Base-by-base conservation (phyloP, 2,329 filamentous ascomycete genomes). In the Acrocalymma vagum region DNA sequence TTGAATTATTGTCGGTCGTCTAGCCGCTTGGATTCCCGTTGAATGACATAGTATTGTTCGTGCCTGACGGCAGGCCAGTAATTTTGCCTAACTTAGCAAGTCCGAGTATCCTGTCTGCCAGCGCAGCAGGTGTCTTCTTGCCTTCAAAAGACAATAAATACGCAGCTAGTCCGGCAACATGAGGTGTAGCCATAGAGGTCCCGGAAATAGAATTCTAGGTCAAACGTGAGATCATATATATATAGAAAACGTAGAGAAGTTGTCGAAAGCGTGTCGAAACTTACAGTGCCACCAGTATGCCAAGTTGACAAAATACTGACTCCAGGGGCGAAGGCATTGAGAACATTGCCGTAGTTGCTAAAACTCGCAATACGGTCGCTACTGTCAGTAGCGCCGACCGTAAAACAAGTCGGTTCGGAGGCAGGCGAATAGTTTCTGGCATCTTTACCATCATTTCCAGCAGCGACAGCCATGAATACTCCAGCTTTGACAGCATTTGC, bases 131-230 rank as follows among this genome's bases (percentile, higher is more conserved):
- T n/a, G 69, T 71, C 32, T 45, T 64, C 43, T 72, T 62, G 27
- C 69, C 70, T 50, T 79, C 72, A 24, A 80, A 67, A 13, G 62
- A 63, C 72, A 88, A 83, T 32, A 89, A 72, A 70, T 88, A 89
- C 32, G 85, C 85, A 25, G 79, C 84, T n/a, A 89, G 77, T 51
- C 86, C 86, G 35, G 83, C 79, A 45, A 89, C 77, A 64, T 89
- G 86, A 11, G 86, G 86, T 24, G 80, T 79, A 34, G 86, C 85
- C 83, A 86, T 86, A 38, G 78, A 82, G 15, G 84, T 87, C 35
- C 83, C 84, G 14, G 77, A 80, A 58, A 85, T 78, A 44, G 69
- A 73, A 52, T 73, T 74, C 72, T 79, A n/a, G 73, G 67, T 15
- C 9, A 20, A 21, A 64, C 75, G 33, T 43, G 17, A 51, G 40